Base-by-base conservation (phyloP, 2,329 filamentous ascomycete genomes). In the Pestalotiopsis fici region DNA sequence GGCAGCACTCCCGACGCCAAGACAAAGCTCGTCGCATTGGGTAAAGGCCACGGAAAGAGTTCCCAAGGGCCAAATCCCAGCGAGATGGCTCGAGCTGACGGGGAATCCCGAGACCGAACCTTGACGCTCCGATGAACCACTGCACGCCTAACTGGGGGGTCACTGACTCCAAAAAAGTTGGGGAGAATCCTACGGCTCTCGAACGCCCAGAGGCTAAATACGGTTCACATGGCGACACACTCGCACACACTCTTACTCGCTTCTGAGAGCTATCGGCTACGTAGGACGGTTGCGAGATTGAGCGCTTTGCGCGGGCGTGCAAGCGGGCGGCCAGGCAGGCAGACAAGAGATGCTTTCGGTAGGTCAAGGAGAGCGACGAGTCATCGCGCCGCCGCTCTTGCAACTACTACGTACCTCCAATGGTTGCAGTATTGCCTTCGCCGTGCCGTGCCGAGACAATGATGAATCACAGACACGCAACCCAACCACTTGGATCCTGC, bases 81-180 rank as follows among this genome's bases (percentile, higher is more conserved):
- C 54, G 59, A 60, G 13, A 64, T 66, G 67, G 67, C 64, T 61
- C 56, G 37, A 27, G 37, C 65, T 63, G 56, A 47, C 65, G 65
- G 65, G 65, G 65, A 28, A 37, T 60, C 59, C 65, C 65, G 65
- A 57, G 65, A 31, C 57, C 56, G 65, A 66, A 62, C 37, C 57
- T 59, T 62, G 37, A 39, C 57, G 57, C 63, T 65, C 21, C 35
- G 54, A 65, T 57, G 50, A 57, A 76, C 74, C 74, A 73, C 75
- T 69, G 74, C 74, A 65, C 21, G 13, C 54, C 35, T 12, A 23
- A 23, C 50, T 43, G 27, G 62, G 62, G n/a, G n/a, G 39, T 50
- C 35, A 35, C 31, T 35, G 31, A 35, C 31, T 35, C 31, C 31
- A 35, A 15, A 35, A n/a, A 27, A 35, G 35, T 62, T 62, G 59